phyloP scores from a whole-genome alignment of 441 rosid species.

The Eugenia klotzschiana region DNA sequence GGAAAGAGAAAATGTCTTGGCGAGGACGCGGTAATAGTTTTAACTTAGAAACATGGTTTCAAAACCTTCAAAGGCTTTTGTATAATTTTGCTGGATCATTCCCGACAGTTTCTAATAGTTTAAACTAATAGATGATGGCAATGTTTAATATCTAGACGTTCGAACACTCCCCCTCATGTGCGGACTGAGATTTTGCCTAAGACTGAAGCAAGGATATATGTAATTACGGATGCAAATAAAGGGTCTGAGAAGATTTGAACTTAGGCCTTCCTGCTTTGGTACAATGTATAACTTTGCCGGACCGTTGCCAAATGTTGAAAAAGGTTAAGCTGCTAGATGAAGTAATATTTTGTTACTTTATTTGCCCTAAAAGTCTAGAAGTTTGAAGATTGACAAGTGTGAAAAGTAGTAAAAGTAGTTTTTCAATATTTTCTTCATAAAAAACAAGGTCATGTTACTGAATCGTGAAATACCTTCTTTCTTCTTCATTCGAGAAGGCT shows the following conservation, averaged over 20 bases:
- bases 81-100: background rate
- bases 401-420: background rate
- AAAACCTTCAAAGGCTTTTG: background rate
- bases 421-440: background rate
- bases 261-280: background rate
- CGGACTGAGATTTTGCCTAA: background rate
- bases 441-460: background rate
- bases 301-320: background rate
- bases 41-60: background rate
- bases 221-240: background rate
- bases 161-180: background rate
- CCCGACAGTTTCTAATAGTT: background rate
- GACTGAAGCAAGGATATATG: background rate
- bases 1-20: background rate
- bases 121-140: background rate
- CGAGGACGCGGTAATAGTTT: background rate
- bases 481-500: background rate
- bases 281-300: background rate
- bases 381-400: background rate
- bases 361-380: background rate
- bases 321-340: background rate
- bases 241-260: background rate
- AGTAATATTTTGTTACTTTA: background rate
- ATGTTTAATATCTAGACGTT: background rate
- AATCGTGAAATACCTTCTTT: background rate